Percentiles rank a stretch among this genome's conserved stretches.
Conservation (phyloP, 2,329 filamentous ascomycete genomes). For the Botrytis pseudocinerea region DNA sequence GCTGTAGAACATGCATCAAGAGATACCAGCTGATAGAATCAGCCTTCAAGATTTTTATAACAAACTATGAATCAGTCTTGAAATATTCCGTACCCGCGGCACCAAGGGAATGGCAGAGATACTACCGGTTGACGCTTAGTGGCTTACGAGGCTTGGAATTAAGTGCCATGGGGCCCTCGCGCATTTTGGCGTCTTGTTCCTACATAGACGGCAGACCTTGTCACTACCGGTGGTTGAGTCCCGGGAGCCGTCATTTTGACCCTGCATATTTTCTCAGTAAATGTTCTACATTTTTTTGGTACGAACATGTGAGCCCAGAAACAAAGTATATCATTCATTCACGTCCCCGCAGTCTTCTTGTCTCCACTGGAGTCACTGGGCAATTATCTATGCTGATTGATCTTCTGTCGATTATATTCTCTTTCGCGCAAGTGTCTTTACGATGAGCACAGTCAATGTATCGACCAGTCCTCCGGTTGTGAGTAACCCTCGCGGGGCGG, state of each 20-base stretch:
- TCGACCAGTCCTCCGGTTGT: constrained; percentile 19
- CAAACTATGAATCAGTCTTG: neutral
- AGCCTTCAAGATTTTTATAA: neutral
- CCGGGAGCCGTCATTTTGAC: neutral
- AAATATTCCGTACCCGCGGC: neutral
- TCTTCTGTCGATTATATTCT: constrained; percentile 6
- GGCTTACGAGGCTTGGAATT: neutral
- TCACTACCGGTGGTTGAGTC: neutral
- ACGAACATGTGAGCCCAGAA: neutral
- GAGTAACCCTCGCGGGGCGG: constrained; percentile 22
- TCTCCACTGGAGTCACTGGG: neutral
- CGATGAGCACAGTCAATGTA: constrained; percentile 9
- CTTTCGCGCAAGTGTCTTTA: neutral
- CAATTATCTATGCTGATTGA: neutral
- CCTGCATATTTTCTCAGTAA: neutral
- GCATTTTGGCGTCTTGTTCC: neutral
- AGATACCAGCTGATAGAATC: neutral
- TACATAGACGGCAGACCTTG: neutral
- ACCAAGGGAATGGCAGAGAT: neutral
- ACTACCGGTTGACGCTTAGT: neutral
- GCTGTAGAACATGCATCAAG: neutral
- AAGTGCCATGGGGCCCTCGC: neutral
- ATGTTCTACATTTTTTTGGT: neutral
- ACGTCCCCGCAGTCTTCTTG: neutral
- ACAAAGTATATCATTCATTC: constrained; percentile 2